Percentiles rank a stretch among this genome's conserved stretches.
phyloP scores from a whole-genome alignment of 306 rosid genomes.

The Prosopis cineraria region DNA sequence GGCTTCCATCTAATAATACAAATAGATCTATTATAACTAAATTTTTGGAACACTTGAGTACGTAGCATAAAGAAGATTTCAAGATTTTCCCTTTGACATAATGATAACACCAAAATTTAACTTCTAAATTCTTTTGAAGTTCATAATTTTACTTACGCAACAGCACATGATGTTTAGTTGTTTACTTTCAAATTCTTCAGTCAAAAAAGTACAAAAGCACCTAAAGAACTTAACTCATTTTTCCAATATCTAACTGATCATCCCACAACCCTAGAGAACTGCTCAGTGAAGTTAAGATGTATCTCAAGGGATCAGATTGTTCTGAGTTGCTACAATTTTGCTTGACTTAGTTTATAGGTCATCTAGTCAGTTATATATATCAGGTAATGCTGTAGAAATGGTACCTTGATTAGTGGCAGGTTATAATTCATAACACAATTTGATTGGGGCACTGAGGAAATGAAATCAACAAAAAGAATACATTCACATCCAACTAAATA shows the following conservation, averaged over 20 bases:
- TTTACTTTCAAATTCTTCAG: not conserved
- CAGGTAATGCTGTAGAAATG: slow-evolving; percentile 25
- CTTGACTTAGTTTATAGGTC: slow-evolving; percentile 21
- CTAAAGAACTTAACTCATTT: not conserved
- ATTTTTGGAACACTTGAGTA: not conserved
- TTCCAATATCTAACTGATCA: not conserved
- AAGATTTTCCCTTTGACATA: not conserved
- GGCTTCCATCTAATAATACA: not conserved
- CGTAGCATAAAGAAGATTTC: not conserved
- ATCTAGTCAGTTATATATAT: slow-evolving; percentile 25
- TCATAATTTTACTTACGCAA: not conserved
- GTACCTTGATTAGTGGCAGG: slow-evolving; percentile 26
- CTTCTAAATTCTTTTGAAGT: not conserved
- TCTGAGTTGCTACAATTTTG: slow-evolving; percentile 1
- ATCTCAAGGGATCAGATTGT: not conserved
- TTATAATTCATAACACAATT: slow-evolving; percentile 31
- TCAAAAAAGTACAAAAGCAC: not conserved
- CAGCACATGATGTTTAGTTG: not conserved
- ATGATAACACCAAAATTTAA: not conserved
- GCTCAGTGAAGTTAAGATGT: not conserved
- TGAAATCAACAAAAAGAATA: slow-evolving; percentile 40
- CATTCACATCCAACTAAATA: slow-evolving; percentile 50
- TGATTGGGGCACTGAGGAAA: slow-evolving; percentile 35
- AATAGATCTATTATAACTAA: not conserved
- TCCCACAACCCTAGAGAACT: not conserved